Evolutionary conservation across 2,329 filamentous ascomycete genomes (phyloP).

Genomic region (Pseudocercospora musae): DNA sequence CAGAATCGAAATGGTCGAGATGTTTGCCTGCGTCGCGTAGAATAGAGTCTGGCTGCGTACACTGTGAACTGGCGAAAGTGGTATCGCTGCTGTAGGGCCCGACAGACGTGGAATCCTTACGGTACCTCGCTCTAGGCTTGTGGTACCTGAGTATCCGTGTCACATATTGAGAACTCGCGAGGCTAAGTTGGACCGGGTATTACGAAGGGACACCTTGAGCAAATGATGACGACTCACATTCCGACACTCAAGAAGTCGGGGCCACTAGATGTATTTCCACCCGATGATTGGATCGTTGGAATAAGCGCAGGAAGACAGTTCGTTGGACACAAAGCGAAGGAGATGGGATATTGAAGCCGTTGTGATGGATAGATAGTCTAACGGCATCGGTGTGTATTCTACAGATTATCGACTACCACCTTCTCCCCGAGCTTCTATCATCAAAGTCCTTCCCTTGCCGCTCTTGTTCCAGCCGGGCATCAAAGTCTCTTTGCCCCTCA

Average conservation of each 20-base stretch:
- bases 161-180: too few species aligned
- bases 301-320: slow-evolving; percentile 2
- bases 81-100: too few species aligned
- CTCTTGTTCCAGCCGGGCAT: slow-evolving; percentile 49
- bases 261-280: slow-evolving; percentile 5
- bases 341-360: not conserved
- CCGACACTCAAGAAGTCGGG: slow-evolving; percentile 7
- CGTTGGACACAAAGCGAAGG: slow-evolving; percentile 8
- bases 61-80: not conserved
- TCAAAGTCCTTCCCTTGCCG: slow-evolving; percentile 46
- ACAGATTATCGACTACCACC: not conserved
- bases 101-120: not conserved
- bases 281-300: slow-evolving; percentile 6
- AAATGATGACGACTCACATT: not conserved
- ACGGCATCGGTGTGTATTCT: too few species aligned
- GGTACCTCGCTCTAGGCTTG: too few species aligned
- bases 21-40: not conserved
- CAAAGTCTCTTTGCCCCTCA: slow-evolving; percentile 51
- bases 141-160: not conserved
- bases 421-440: slow-evolving; percentile 11
- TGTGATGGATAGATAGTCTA: not conserved
- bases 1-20: not conserved
- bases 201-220: not conserved
- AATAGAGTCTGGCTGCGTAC: not conserved
- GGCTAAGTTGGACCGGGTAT: not conserved